These are phyloP conservation scores for Oehlia diaphana DNA, from an alignment of 192 early-diverging fungal species.

Conservation along the genomic window DNA sequence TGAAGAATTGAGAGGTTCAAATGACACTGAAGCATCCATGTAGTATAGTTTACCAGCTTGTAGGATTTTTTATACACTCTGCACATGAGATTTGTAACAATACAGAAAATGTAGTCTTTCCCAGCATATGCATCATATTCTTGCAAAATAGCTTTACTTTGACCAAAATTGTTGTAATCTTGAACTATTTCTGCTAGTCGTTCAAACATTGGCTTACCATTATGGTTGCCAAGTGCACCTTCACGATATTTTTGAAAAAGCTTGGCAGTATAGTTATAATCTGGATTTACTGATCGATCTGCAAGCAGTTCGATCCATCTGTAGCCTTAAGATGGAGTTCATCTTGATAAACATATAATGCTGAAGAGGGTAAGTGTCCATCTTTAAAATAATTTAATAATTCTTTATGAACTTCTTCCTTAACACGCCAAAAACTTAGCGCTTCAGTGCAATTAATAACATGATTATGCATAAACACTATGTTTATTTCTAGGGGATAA, in stretches of 20 bases:
- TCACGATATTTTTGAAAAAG: background rate
- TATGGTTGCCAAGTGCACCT: background rate
- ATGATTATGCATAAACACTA: too few relatives aligned
- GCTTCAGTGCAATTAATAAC: too few relatives aligned
- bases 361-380: background rate
- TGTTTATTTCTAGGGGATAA: too few relatives aligned
- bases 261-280: background rate
- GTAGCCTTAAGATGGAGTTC: background rate
- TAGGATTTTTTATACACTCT: background rate
- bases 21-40: too few relatives aligned
- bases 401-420: too few relatives aligned
- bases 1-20: too few relatives aligned
- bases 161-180: background rate
- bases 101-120: background rate
- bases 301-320: background rate
- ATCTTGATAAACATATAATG: background rate
- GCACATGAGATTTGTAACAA: background rate
- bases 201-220: slow-evolving; percentile 5
- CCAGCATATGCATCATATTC: background rate
- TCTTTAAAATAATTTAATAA: too few relatives aligned
- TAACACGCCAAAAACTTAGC: too few relatives aligned
- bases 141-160: background rate
- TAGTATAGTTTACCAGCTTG: background rate
- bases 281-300: background rate
- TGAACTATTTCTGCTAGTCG: background rate